Percentiles rank a stretch among this genome's conserved stretches.
These are phyloP conservation scores for Carex sylvatica DNA, from an alignment of 202 grass and related monocot genomes.

Conservation along the genomic window DNA sequence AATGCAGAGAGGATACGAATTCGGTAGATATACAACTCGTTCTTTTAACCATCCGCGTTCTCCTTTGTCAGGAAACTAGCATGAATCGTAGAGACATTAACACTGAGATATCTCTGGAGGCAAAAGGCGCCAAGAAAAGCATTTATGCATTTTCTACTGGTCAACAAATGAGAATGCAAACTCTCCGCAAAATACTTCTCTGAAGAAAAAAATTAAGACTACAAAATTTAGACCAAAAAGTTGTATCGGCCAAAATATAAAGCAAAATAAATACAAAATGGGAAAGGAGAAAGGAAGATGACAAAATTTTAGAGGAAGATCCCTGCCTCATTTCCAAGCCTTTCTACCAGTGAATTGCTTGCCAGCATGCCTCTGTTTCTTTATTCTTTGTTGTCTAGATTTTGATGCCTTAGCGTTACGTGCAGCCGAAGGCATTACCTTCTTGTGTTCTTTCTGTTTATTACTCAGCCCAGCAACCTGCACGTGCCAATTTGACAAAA, in stretches of 20 bases:
- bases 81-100: not conserved
- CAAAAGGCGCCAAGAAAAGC: not conserved
- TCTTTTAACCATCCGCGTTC: not conserved
- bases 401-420: constrained; percentile 58
- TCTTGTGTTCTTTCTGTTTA: constrained; percentile 79
- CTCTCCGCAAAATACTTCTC: not conserved
- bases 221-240: not conserved
- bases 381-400: constrained; percentile 67
- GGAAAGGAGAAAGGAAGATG: not conserved
- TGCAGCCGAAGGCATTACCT: constrained; percentile 76
- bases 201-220: not conserved
- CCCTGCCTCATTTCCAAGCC: constrained; percentile 60
- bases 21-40: not conserved
- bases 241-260: not conserved
- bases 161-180: not conserved
- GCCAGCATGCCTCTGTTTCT: constrained; percentile 33
- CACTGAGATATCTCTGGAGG: not conserved
- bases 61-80: not conserved
- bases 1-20: no score
- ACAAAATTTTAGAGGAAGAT: not conserved
- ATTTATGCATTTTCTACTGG: not conserved
- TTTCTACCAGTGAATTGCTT: constrained; percentile 82
- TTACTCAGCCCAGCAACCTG: constrained; percentile 84
- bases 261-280: not conserved
- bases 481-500: not conserved